Evolutionary conservation across 805 yeast species (phyloP).

Genomic region (Crinitomyces ghanaensis): DNA sequence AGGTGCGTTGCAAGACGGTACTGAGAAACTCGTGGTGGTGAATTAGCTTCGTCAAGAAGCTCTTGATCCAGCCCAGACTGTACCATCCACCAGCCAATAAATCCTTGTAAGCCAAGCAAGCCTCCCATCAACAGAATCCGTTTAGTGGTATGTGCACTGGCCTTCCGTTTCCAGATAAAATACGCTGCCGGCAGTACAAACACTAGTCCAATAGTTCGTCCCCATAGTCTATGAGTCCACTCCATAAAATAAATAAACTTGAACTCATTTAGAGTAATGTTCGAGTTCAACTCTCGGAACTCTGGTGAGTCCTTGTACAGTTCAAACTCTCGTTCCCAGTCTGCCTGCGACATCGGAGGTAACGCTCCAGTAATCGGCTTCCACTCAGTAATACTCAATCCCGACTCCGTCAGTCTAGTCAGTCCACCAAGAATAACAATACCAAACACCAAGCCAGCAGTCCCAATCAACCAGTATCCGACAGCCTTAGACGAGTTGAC

Average conservation of each 20-base stretch:
- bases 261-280: slow-evolving; percentile 82
- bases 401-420: slow-evolving; percentile 91
- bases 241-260: slow-evolving; percentile 94
- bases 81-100: slow-evolving; percentile 99
- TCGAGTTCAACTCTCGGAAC: slow-evolving; percentile 77
- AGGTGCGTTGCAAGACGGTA: slow-evolving; percentile 89
- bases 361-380: slow-evolving; percentile 91
- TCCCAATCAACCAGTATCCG: slow-evolving; percentile 81
- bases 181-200: slow-evolving; percentile 79
- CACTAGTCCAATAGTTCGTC: slow-evolving; percentile 77
- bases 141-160: slow-evolving; percentile 55
- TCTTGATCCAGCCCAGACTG: slow-evolving; percentile 82
- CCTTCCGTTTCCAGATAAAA: slow-evolving; percentile 54
- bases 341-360: slow-evolving; percentile 71
- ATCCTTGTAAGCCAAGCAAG: slow-evolving; percentile 85
- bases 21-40: slow-evolving; percentile 96
- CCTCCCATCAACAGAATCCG: slow-evolving; percentile 63
- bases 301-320: slow-evolving; percentile 85
- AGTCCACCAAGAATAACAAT: slow-evolving; percentile 95
- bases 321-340: slow-evolving; percentile 78
- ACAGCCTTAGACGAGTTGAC: slow-evolving; percentile 42
- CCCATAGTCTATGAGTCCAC: slow-evolving; percentile 92
- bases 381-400: slow-evolving; percentile 96
- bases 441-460: slow-evolving; percentile 83
- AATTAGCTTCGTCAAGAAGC: slow-evolving; percentile 62